These are phyloP conservation scores for Lotmaria passim DNA, from an alignment of 208 protist genomes.

Conservation along the genomic window DNA sequence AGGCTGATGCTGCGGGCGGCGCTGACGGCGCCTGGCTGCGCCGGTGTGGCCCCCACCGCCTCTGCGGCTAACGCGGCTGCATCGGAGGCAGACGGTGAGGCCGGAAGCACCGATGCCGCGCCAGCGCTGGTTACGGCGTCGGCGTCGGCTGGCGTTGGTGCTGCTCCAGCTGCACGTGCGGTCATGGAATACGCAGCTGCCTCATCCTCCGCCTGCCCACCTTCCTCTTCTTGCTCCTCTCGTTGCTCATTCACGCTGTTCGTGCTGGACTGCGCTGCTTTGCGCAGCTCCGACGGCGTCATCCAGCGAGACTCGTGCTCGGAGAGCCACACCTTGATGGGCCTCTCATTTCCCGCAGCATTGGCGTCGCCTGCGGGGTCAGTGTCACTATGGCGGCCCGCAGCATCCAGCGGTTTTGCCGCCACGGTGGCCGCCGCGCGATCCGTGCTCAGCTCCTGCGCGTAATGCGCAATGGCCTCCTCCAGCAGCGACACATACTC, in stretches of 20 bases:
- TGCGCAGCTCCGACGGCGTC: slow-evolving; percentile 44
- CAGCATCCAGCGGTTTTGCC: slow-evolving; percentile 19
- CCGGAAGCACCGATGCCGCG: too few relatives aligned
- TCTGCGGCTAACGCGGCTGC: not conserved
- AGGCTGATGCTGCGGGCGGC: slow-evolving; percentile 32
- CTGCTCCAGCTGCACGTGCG: too few relatives aligned
- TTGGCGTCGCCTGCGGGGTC: not conserved
- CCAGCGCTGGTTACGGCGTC: not conserved
- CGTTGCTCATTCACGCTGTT: not conserved
- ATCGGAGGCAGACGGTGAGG: not conserved
- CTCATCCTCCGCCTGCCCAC: slow-evolving; percentile 9
- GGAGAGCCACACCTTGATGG: slow-evolving; percentile 62
- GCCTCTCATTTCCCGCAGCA: not conserved
- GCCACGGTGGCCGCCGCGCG: not conserved
- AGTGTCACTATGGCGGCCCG: not conserved
- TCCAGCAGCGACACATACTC: slow-evolving; percentile 75
- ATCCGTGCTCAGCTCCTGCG: slow-evolving; percentile 44
- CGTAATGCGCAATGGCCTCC: slow-evolving; percentile 45
- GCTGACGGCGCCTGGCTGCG: slow-evolving; percentile 18
- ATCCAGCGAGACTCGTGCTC: slow-evolving; percentile 62
- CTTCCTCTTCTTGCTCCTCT: not conserved
- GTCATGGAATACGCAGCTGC: not conserved
- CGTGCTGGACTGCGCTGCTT: not conserved
- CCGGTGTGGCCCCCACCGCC: slow-evolving; percentile 26
- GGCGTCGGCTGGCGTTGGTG: not conserved